These are phyloP conservation scores for Candida freyschussii DNA, from an alignment of 1,139 yeast genomes.

Conservation along the genomic window DNA sequence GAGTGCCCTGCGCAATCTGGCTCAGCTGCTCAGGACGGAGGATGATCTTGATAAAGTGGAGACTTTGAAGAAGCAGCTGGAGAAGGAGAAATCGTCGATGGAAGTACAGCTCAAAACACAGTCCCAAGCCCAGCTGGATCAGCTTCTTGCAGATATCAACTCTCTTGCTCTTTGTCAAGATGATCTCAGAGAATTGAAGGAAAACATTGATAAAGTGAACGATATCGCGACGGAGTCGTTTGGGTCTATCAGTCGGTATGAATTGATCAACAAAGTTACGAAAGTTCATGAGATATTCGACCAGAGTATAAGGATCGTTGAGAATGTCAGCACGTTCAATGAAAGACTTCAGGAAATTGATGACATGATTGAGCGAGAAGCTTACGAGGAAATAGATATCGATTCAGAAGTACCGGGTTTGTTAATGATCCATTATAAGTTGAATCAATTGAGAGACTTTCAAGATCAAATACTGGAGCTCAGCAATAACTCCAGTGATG, in stretches of 20 bases:
- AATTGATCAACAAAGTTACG: slow-evolving; percentile 56
- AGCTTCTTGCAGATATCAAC: slow-evolving; percentile 34
- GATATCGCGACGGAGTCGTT: slow-evolving; percentile 50
- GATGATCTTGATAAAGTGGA: slow-evolving; percentile 57
- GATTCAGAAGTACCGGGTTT: slow-evolving; percentile 57
- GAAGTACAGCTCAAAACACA: slow-evolving; percentile 66
- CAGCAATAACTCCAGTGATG: slow-evolving; percentile 54
- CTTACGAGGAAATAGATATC: slow-evolving; percentile 46
- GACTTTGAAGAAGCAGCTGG: slow-evolving; percentile 52
- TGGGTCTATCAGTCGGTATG: slow-evolving; percentile 50
- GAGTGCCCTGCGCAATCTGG: slow-evolving; percentile 26
- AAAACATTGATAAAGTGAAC: slow-evolving; percentile 56
- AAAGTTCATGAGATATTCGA: slow-evolving; percentile 66
- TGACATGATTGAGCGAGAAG: slow-evolving; percentile 48
- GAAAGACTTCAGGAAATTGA: slow-evolving; percentile 47
- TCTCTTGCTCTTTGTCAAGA: slow-evolving; percentile 30
- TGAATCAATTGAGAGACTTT: slow-evolving; percentile 71
- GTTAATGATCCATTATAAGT: slow-evolving; percentile 60
- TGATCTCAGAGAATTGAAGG: slow-evolving; percentile 43
- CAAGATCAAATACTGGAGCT: slow-evolving; percentile 65
- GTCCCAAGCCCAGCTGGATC: slow-evolving; percentile 55
- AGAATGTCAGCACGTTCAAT: slow-evolving; percentile 56
- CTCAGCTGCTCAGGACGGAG: slow-evolving; percentile 46
- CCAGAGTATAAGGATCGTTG: slow-evolving; percentile 61
- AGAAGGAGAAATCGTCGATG: slow-evolving; percentile 64